phyloP scores from a whole-genome alignment of 2,329 filamentous ascomycete species.

The Fusarium acutatum region DNA sequence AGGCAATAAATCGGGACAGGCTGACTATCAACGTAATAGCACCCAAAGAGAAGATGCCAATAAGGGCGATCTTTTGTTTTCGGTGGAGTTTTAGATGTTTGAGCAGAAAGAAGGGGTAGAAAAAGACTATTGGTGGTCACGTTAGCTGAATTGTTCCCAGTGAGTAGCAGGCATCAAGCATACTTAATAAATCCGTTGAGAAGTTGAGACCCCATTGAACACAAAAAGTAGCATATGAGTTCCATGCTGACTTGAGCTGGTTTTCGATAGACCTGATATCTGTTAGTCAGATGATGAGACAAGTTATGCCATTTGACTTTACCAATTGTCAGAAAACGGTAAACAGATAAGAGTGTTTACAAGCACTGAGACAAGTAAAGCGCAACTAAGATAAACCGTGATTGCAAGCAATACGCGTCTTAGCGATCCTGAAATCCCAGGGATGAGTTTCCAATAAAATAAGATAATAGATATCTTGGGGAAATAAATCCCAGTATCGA shows the following conservation, averaged over 20 bases:
- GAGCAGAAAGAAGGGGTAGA: conserved; percentile 11
- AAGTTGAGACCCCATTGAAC: conserved; percentile 14
- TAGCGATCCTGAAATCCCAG: not conserved
- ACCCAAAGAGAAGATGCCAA: conserved; percentile 7
- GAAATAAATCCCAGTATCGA: conserved; percentile 6
- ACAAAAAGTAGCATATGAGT: conserved; percentile 4
- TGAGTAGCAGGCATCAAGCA: not conserved
- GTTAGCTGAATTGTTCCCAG: not conserved
- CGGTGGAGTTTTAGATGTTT: not conserved
- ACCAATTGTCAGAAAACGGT: conserved; percentile 7
- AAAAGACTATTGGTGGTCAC: not conserved
- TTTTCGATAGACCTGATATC: conserved; percentile 2
- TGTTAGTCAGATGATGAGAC: not conserved
- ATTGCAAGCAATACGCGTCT: not conserved
- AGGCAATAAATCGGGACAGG: conserved; percentile 8
- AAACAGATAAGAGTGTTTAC: not conserved
- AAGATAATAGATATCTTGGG: conserved; percentile 10
- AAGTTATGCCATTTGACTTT: not conserved
- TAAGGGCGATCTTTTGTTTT: conserved; percentile 1
- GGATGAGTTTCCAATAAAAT: conserved; percentile 14
- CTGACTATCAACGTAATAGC: conserved; percentile 6
- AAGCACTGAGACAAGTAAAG: not conserved
- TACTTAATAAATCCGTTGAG: conserved; percentile 4
- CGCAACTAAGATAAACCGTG: not conserved
- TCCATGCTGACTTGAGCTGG: conserved; percentile 6